Evolutionary conservation across 257 asterid genomes (phyloP), one percentile per base, ranked within the genome.

Genomic region (Fraxinus pennsylvanica): DNA sequence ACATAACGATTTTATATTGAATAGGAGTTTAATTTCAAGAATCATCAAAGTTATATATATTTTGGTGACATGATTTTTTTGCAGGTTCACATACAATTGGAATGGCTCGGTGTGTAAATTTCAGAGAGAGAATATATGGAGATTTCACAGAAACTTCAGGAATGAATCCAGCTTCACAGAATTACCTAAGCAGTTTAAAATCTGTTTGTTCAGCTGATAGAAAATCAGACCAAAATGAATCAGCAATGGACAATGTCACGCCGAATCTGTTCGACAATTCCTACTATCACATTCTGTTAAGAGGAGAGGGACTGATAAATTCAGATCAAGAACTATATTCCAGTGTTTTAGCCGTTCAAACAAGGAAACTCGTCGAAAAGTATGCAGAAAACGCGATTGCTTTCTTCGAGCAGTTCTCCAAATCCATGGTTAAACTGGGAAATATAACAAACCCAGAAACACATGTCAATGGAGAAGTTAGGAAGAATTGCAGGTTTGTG

Each of bases 61-160:
- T 32, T 47, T 32, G 54, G 22, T 9, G 3, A 32, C 6, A 50
- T 29, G 13, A 8, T 8, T 39, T 8, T 39, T 8, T 41, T 10
- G 81, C 81, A 94, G 98, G 98, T 87, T 97, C 97, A 21, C 98
- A 94, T 76, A 94, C 98, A 9, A 92, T 94, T 72, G 98, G 98
- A 43, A 92, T 80, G 97, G 98, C 97, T 3, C 79, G 97, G 12
- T 94, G 97, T 71, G 89, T 81, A 66, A 92, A 94, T 77, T 94
- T 86, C 88, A 82, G 97, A 75, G 83, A 83, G 52, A 87, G 98
- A 85, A 91, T 94, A 43, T 92, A 92, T 13, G 97, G 96, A 57
- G 97, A 91, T 80, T 90, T 81, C 39, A 6, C 61, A 39, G 19
- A 63, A 52, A 90, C 96, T 50, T 79, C 94, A 35, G 85, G 83